Percentiles rank a stretch among this genome's conserved stretches.
phyloP scores from a whole-genome alignment of 73 alveolate genomes.

The Breviolum minutum region DNA sequence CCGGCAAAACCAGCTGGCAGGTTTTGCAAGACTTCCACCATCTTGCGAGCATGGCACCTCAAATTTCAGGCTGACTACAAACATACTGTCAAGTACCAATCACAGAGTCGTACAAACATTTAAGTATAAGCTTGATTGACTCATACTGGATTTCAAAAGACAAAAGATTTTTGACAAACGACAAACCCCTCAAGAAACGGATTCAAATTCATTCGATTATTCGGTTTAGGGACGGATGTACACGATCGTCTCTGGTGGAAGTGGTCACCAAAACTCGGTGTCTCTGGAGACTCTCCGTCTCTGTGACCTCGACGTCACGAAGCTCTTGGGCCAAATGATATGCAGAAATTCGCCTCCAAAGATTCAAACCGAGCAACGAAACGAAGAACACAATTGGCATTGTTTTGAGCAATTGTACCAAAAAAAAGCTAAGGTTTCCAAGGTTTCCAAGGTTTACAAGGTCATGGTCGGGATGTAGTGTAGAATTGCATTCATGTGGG shows the following conservation, averaged over 20 bases:
- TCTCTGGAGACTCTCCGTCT: background rate
- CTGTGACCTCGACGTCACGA: background rate
- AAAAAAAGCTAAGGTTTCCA: too few relatives aligned
- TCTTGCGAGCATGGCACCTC: conserved; percentile 92
- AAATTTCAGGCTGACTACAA: background rate
- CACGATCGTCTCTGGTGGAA: conserved; percentile 79
- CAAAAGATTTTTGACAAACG: too few relatives aligned
- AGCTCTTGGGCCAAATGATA: conserved; percentile 62
- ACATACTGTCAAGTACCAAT: background rate
- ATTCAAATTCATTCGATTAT: background rate
- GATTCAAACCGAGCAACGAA: background rate
- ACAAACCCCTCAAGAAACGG: too few relatives aligned
- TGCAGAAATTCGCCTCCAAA: conserved; percentile 73
- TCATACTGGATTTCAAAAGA: too few relatives aligned
- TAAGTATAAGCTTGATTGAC: too few relatives aligned
- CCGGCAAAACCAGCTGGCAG: background rate
- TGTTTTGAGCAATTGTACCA: too few relatives aligned
- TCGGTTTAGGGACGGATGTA: conserved; percentile 45
- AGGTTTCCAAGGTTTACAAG: too few relatives aligned
- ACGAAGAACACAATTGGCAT: background rate
- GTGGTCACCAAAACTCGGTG: conserved; percentile 50
- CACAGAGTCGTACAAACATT: too few relatives aligned
- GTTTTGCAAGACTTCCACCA: conserved; percentile 25
- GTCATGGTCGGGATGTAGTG: too few relatives aligned
- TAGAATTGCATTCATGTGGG: background rate